These are phyloP conservation scores for Scheffersomyces coipomensis DNA, from an alignment of 805 yeast genomes.

Conservation along the genomic window DNA sequence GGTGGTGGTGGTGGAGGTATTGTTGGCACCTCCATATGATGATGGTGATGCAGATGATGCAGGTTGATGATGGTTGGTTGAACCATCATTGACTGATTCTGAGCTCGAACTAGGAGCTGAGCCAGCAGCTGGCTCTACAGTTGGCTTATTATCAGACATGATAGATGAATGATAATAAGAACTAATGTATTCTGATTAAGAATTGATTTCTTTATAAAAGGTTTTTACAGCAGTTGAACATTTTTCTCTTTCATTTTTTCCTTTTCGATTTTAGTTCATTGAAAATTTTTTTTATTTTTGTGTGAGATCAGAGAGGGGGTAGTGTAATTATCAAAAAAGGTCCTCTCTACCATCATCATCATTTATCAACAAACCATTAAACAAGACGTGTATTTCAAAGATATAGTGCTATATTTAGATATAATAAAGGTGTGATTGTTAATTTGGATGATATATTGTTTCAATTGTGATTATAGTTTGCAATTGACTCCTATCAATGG, in stretches of 20 bases:
- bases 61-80: neutral
- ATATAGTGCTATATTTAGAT: no score
- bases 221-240: neutral
- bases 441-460: no score
- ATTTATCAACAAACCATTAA: no score
- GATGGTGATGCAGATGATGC: no score
- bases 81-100: neutral
- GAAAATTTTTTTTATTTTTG: constrained; percentile 4
- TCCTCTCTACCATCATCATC: no score
- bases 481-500: no score
- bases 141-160: constrained; percentile 15
- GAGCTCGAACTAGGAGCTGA: neutral
- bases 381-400: no score
- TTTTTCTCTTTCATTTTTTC: constrained; percentile 1
- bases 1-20: constrained; percentile 6
- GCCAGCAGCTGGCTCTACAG: constrained; percentile 8
- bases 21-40: constrained; percentile 3
- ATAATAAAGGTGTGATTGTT: no score
- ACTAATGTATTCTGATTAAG: neutral
- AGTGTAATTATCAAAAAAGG: no score
- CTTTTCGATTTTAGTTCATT: constrained; percentile 1
- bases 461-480: no score
- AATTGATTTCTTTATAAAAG: neutral
- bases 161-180: constrained; percentile 6
- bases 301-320: no score